A percentile compares a stretch with the other conserved stretches of the same genome.
Evolutionary conservation across 306 rosid genomes (phyloP).

Genomic region (Luffa aegyptiaca): DNA sequence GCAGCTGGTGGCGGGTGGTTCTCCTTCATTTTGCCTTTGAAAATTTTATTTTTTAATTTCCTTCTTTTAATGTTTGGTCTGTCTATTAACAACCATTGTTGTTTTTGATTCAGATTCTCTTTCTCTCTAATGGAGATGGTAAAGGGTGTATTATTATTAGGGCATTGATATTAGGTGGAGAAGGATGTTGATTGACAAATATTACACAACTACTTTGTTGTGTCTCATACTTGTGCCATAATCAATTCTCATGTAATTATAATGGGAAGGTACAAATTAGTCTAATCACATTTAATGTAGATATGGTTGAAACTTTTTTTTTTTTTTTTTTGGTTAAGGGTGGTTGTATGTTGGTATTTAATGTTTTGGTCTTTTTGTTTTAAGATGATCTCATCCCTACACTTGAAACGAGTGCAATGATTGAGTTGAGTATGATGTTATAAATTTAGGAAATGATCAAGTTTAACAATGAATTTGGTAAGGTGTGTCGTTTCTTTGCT

Average conservation of each 20-base stretch:
- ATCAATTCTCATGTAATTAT: not conserved
- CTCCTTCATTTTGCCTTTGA: not conserved
- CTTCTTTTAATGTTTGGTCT: not conserved
- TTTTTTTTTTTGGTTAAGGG: no score
- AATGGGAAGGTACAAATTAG: not conserved
- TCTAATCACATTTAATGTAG: not conserved
- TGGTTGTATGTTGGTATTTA: not conserved
- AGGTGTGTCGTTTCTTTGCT: no score
- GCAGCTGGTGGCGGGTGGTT: conserved; percentile 13
- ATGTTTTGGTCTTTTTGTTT: not conserved
- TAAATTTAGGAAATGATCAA: no score
- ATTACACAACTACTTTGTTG: conserved; percentile 1
- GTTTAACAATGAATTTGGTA: no score
- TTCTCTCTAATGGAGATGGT: not conserved
- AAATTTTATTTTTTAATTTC: not conserved
- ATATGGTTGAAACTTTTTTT: not conserved
- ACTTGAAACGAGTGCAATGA: no score
- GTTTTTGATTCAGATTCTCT: not conserved
- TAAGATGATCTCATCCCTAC: no score
- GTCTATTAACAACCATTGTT: not conserved
- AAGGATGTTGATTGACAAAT: not conserved
- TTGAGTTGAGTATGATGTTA: no score
- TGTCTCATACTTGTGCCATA: not conserved
- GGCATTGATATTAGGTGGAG: not conserved
- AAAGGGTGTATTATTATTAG: conserved; percentile 3